These are phyloP conservation scores for Phaseolus coccineus DNA, from an alignment of 331 rosid species.

Conservation along the genomic window DNA sequence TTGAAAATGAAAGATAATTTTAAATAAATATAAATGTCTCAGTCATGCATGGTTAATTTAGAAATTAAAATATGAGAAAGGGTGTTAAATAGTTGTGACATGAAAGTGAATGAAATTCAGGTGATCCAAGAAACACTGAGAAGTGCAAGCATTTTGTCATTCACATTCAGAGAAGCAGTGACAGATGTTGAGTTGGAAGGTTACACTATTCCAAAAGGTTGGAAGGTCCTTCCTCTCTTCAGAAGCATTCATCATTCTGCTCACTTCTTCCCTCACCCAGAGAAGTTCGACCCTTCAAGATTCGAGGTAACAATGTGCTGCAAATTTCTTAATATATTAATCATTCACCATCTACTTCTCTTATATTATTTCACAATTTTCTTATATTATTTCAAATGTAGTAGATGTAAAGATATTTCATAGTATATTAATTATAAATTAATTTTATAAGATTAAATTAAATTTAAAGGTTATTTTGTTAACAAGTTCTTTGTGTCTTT, in stretches of 20 bases:
- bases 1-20: background rate
- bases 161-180: conserved; percentile 95
- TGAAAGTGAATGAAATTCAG: conserved; percentile 43
- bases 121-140: conserved; percentile 88
- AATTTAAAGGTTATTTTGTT: no score
- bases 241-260: conserved; percentile 87
- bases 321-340: no score
- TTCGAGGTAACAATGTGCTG: conserved; percentile 59
- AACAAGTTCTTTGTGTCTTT: no score
- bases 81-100: background rate
- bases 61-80: background rate
- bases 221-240: conserved; percentile 98
- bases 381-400: no score
- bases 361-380: no score
- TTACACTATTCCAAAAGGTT: conserved; percentile 83
- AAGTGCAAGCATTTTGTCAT: conserved; percentile 86
- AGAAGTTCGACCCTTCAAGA: conserved; percentile 93
- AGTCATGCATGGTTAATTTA: background rate
- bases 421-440: no score
- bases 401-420: no score
- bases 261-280: conserved; percentile 82
- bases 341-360: no score
- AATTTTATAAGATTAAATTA: no score
- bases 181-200: conserved; percentile 84
- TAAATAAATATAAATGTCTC: background rate